Percentiles rank a stretch among this genome's conserved stretches.
Evolutionary conservation across 257 asterid species (phyloP).

Genomic region (Gentiana macrophylla): DNA sequence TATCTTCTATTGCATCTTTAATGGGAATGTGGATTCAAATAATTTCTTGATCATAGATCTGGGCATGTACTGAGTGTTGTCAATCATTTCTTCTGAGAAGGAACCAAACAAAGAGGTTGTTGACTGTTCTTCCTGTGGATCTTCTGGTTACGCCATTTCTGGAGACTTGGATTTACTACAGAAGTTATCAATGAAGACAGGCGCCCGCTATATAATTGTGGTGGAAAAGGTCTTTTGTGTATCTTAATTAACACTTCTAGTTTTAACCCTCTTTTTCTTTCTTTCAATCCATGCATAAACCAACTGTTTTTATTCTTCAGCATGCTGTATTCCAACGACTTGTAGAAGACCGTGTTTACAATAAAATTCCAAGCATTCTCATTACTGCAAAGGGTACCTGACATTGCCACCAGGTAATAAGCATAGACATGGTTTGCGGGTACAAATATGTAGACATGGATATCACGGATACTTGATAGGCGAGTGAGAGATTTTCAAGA

Average conservation of each 20-base stretch:
- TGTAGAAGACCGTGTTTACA: constrained; percentile 78
- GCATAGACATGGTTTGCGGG: too few relatives aligned
- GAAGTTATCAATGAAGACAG: constrained; percentile 54
- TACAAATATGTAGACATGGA: too few relatives aligned
- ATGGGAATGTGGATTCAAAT: too few relatives aligned
- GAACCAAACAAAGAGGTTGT: constrained; percentile 62
- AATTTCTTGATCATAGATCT: too few relatives aligned
- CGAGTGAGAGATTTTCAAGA: too few relatives aligned
- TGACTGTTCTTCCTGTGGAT: constrained; percentile 79
- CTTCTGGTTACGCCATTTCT: constrained; percentile 80
- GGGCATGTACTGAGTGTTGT: not conserved
- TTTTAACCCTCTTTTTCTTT: not conserved
- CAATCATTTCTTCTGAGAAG: constrained; percentile 27
- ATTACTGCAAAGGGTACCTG: constrained; percentile 98
- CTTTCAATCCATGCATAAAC: constrained; percentile 16
- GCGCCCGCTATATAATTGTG: constrained; percentile 77
- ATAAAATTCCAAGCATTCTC: constrained; percentile 75
- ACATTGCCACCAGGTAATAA: constrained; percentile 74
- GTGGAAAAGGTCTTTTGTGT: constrained; percentile 68
- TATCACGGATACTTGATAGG: too few relatives aligned
- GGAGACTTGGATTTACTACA: constrained; percentile 71
- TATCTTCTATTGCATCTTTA: not conserved
- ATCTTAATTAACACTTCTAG: not conserved
- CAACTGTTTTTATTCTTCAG: constrained; percentile 25
- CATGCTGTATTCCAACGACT: constrained; percentile 95